A percentile compares a stretch with the other conserved stretches of the same genome.
Evolutionary conservation across 106 monocot species (phyloP).

Genomic region (Xerophyta viscosa): DNA sequence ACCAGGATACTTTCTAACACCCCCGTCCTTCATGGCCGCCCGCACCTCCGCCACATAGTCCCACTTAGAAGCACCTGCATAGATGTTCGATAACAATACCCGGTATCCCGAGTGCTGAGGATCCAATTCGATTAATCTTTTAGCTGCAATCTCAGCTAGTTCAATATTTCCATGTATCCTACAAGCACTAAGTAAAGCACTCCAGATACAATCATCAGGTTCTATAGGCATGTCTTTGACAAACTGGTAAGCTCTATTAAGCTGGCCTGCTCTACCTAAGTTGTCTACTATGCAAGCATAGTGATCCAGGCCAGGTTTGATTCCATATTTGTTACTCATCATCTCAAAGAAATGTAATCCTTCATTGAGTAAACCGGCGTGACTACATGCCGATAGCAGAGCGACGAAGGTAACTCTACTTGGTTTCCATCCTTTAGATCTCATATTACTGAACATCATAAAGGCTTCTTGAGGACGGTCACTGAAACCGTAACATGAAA

Average conservation of each 20-base stretch:
- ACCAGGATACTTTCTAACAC: slow-evolving; percentile 53
- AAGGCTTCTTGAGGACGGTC: slow-evolving; percentile 34
- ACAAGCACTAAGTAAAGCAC: slow-evolving; percentile 58
- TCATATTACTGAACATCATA: slow-evolving; percentile 35
- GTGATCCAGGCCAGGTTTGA: slow-evolving; percentile 52
- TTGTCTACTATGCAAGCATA: slow-evolving; percentile 70
- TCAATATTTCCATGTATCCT: slow-evolving; percentile 54
- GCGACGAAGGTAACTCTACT: slow-evolving; percentile 56
- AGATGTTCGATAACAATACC: slow-evolving; percentile 67
- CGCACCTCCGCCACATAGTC: slow-evolving; percentile 25
- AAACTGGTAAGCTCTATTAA: slow-evolving; percentile 45
- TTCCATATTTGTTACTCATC: slow-evolving; percentile 42
- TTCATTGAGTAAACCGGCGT: slow-evolving; percentile 52
- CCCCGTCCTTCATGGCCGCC: slow-evolving; percentile 40
- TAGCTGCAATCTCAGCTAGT: slow-evolving; percentile 59
- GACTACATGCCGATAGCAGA: slow-evolving; percentile 60
- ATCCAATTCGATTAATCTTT: slow-evolving; percentile 39
- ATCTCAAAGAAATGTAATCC: slow-evolving; percentile 43
- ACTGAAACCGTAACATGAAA: slow-evolving; percentile 55
- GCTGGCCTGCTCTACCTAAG: slow-evolving; percentile 53
- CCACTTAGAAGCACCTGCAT: slow-evolving; percentile 61
- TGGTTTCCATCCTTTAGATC: slow-evolving; percentile 36
- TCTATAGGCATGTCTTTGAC: slow-evolving; percentile 60
- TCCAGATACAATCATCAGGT: slow-evolving; percentile 68
- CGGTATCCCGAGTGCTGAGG: slow-evolving; percentile 65